Base-by-base conservation (phyloP, 495 filamentous ascomycete species). In the Sphaerosporella brunnea region DNA sequence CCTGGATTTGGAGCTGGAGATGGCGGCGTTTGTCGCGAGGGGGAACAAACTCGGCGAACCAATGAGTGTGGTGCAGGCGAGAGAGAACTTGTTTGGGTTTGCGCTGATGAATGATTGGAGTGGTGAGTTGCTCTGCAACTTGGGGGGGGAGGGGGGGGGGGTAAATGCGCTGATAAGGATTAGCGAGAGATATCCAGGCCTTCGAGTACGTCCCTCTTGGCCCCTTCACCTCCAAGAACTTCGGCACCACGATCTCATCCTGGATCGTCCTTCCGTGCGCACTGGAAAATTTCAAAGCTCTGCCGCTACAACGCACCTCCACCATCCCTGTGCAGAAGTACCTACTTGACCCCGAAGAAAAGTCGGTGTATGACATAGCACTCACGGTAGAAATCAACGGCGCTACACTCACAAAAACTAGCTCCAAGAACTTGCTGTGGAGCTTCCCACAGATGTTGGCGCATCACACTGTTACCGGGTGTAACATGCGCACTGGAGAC, bases 371-470 rank as follows among this genome's bases (percentile, higher is more conserved):
- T 10, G 43, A 35, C 4, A 25, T 46, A 8, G 1, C 18, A n/a
- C 43, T 46, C n/a, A 35, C 25, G n/a, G 43, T 36, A 1, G 3
- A 7, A n/a, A 32, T 46, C 16, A 46, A 46, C 23, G 25, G 24
- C 11, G 10, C 15, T 3, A 15, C 43, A 3, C 10, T 48, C 10
- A 48, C 45, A 1, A 48, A 23, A 15, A 48, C 35, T 10, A 37
- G 24, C 15, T 18, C 16, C 69, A 2, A 92, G 92, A 54, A 62
- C 92, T 73, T 95, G 23, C 72, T 96, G 18, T 96, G 76, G 70
- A 93, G 84, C 0, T 96, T 93, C 65, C 74, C 82, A 11, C 88
- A 96, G 65, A 93, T 96, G 84, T 68, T 96, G 30, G 78, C 88
- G 0, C 88, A 96, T 60, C 88, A 96, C 60, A 79, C 82, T 4